phyloP scores from a whole-genome alignment of 1,284 basidiomycete species.

The Kalmanozyma brasiliensis region DNA sequence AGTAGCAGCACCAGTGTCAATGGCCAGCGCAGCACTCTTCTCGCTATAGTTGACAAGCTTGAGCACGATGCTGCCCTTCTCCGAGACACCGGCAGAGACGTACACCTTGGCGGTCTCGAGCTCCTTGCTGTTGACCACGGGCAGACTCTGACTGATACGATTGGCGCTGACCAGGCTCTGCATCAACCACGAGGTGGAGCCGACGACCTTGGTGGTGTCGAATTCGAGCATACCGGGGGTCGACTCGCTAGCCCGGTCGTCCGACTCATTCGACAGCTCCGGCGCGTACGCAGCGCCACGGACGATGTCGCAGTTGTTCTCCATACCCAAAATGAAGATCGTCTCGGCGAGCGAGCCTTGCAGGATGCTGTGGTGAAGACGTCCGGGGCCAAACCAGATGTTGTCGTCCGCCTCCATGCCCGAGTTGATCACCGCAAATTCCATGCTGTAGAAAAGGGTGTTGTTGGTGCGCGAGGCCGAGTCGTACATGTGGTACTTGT shows the following conservation, averaged over 20 bases:
- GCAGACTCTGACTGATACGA: slow-evolving; percentile 39
- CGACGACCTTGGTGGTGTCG: slow-evolving; percentile 64
- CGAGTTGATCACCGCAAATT: slow-evolving; percentile 76
- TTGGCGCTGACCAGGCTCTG: slow-evolving; percentile 71
- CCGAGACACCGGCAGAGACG: slow-evolving; percentile 33
- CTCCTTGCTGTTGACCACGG: slow-evolving; percentile 30
- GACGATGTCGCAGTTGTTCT: slow-evolving; percentile 73
- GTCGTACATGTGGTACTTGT: slow-evolving; percentile 45
- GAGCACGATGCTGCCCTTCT: slow-evolving; percentile 24
- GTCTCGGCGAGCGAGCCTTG: slow-evolving; percentile 73
- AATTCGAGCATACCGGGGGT: slow-evolving; percentile 78
- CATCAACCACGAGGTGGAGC: slow-evolving; percentile 76
- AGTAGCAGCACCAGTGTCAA: slow-evolving; percentile 10
- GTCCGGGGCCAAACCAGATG: slow-evolving; percentile 73
- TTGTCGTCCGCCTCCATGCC: slow-evolving; percentile 69
- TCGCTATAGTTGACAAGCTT: slow-evolving; percentile 53
- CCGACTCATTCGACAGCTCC: slow-evolving; percentile 70
- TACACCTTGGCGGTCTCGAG: slow-evolving; percentile 35
- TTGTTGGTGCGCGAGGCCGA: slow-evolving; percentile 43
- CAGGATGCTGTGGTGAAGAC: slow-evolving; percentile 73
- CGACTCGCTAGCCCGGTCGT: slow-evolving; percentile 69
- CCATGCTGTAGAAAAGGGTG: slow-evolving; percentile 71
- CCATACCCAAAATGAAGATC: slow-evolving; percentile 79
- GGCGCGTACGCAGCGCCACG: slow-evolving; percentile 79
- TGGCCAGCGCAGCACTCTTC: slow-evolving; percentile 8